Base-by-base conservation (phyloP, 345 rosid genomes). In the Acer negundo region DNA sequence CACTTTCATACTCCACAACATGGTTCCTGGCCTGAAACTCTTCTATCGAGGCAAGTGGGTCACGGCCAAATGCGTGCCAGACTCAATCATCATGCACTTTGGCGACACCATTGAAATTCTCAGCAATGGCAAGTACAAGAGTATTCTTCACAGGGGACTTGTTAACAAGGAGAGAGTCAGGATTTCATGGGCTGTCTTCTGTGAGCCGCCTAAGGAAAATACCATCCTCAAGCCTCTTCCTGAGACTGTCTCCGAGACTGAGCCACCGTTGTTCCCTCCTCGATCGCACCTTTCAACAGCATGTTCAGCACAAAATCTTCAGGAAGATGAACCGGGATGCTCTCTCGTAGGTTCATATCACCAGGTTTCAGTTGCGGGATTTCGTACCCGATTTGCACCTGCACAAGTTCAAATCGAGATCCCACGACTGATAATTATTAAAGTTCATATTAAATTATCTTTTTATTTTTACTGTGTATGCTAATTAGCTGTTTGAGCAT, bases 1-100 rank as follows among this genome's bases (percentile, higher is more conserved):
- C 81, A 92, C 98, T 28, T 94, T 94, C 84, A 91, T 96, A 38
- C 93, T 96, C 86, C 99, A 96, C 92, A 96, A 96, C 89, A 96
- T 96, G 98, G 94, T 96, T 64, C 97, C 99, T 0, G 98, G 99
- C 2, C 88, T 96, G 59, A 98, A 96, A 83, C 94, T 91, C 35
- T 94, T 91, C 84, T 90, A 91, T 23, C 78, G 87, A 62, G 91
- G 85, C 23, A 91, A 96, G 70, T 94, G 99, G 98, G 73, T 92
- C 28, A 96, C 84, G 0, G 99, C 98, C 38, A 94, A 96, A 80
- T 96, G 97, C 28, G 93, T 96, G 53, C 98, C 97, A 1, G 86
- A 92, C 73, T 96, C 99, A 7, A 92, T 94, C 81, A 89, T 94
- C 81, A 89, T 94, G 98, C 99, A 94, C 72, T 75, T 96, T 53